Base-by-base conservation (phyloP, 1,284 basidiomycete genomes). In the Cutaneotrichosporon mucoides region DNA sequence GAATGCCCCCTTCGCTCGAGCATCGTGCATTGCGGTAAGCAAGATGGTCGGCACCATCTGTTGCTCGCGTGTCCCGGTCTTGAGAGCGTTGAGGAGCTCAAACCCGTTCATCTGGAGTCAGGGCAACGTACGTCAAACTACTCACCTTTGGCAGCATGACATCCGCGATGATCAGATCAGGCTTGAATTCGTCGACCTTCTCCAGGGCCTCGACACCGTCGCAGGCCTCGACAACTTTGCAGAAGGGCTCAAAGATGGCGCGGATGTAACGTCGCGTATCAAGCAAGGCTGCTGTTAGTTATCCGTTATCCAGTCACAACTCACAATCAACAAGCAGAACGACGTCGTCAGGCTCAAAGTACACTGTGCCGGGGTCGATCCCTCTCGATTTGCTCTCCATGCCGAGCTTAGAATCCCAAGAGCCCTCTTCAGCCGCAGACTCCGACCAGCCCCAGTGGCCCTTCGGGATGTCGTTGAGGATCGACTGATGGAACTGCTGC, bases 201-300 rank as follows among this genome's bases (percentile, higher is more conserved):
- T 76, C 68, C 16, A 79, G 62, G 2, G 76, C 79, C 55, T 79
- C 73, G 40, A 68, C 47, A 0, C 80, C 80, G 57, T 81, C 75
- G 11, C 65, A 56, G 8, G 79, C 80, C 64, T 77, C 76, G 5
- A 78, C 63, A n/a, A 81, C 68, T 4, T 60, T 68, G 58, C 79
- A 80, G 62, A 71, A 79, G 7, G 76, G 74, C 6, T 66, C 66
- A 43, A 79, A 74, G 4, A 78, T 69, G 0, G 71, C 69, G 12
- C 60, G 60, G 65, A 78, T 70, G 56, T 78, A 79, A 16, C 66
- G 57, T 41, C 75, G 62, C 0, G 68, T 68, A 49, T 77, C 76
- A 34, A 51, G 60, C 12, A 69, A 67, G 47, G 72, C 69, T 70
- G 24, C 24, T 24, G 43, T 55, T 33, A 24, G 24, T 24, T 24